phyloP scores from a whole-genome alignment of 495 filamentous ascomycete genomes.

The Rostrohypoxylon terebratum region DNA sequence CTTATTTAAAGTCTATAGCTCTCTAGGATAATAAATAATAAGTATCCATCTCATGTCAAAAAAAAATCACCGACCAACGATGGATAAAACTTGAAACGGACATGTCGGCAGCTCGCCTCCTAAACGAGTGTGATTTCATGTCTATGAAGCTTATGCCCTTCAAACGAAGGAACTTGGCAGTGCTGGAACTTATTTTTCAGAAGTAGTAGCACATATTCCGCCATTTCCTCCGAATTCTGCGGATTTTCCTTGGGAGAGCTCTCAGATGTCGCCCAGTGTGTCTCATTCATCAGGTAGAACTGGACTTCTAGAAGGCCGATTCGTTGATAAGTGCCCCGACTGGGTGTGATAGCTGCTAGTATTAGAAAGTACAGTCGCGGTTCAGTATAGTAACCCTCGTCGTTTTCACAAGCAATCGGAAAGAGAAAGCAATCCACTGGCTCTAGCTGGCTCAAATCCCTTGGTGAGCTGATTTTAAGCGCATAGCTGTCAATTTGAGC shows the following conservation, averaged over 20 bases:
- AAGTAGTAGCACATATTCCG: background rate
- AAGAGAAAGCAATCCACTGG: slow-evolving; percentile 8
- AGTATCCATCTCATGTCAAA: background rate
- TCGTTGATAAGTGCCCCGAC: slow-evolving; percentile 6
- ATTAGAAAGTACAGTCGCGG: slow-evolving; percentile 2
- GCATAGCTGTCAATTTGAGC: background rate
- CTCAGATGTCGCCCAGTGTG: background rate
- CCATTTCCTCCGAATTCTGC: background rate
- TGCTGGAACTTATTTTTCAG: background rate
- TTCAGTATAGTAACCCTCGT: background rate
- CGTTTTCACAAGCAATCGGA: background rate
- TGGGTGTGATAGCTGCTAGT: slow-evolving; percentile 7
- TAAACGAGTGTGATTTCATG: slow-evolving; percentile 9
- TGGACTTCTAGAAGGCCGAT: background rate
- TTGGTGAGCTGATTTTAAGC: background rate
- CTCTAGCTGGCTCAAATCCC: background rate
- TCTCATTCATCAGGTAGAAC: background rate
- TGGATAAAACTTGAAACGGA: background rate
- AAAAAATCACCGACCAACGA: background rate
- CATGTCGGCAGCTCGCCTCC: background rate
- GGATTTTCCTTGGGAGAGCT: background rate
- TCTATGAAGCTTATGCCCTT: background rate
- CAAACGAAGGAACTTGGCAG: slow-evolving; percentile 15
- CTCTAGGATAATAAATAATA: background rate
- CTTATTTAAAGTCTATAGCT: background rate